Percentiles rank a stretch among this genome's conserved stretches.
Conservation (phyloP, 2,329 filamentous ascomycete genomes). For the Magnaporthiopsis rhizophila region DNA sequence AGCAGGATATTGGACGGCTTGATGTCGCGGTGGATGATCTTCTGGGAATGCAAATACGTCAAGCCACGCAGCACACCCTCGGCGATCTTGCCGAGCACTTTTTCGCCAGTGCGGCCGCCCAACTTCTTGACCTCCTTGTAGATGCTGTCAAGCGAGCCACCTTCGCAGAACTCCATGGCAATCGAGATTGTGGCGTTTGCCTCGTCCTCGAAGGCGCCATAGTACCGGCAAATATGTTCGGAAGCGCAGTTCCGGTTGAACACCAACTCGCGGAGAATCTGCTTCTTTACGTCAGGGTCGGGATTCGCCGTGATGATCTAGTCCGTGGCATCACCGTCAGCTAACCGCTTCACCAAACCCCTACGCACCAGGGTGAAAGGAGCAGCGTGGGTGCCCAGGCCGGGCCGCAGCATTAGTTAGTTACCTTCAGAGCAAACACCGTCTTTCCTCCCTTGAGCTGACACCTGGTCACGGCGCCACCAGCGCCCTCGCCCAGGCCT, state of each 20-base stretch:
- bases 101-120: constrained; percentile 90
- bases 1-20: constrained; percentile 96
- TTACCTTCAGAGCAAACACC: constrained; percentile 90
- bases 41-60: constrained; percentile 89
- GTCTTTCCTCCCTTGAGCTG: constrained; percentile 87
- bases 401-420: constrained; percentile 21
- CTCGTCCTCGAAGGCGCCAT: constrained; percentile 92
- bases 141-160: constrained; percentile 89
- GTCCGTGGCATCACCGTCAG: neutral
- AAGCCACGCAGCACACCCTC: constrained; percentile 90
- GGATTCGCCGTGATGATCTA: constrained; percentile 98
- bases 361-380: neutral
- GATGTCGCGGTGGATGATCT: constrained; percentile 98
- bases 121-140: constrained; percentile 97
- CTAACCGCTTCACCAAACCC: neutral
- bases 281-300: constrained; percentile 95
- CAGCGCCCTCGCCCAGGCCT: constrained; percentile 86
- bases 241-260: constrained; percentile 98
- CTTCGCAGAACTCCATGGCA: constrained; percentile 98
- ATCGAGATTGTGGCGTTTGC: constrained; percentile 97
- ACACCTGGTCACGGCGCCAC: constrained; percentile 88
- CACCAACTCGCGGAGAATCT: constrained; percentile 89
- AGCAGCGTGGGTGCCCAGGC: neutral
- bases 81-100: constrained; percentile 92
- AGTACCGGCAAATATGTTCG: constrained; percentile 94